Evolutionary conservation across 2,329 filamentous ascomycete genomes (phyloP).

Genomic region (Corinectria fuckeliana): DNA sequence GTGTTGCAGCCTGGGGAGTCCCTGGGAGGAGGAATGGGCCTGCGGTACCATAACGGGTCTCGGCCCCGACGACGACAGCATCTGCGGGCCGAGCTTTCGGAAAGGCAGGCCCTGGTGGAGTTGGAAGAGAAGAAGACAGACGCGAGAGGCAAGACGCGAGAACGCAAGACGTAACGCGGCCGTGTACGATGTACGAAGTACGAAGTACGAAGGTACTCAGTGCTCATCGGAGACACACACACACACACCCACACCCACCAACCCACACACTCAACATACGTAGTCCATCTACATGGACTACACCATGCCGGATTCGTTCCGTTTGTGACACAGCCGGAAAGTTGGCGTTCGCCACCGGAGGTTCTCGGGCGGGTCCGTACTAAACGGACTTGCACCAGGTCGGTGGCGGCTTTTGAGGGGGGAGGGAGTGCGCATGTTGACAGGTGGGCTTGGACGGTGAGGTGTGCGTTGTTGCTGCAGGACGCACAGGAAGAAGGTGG

Average conservation of each 20-base stretch:
- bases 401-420: conserved; percentile 23
- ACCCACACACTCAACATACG: too few relatives aligned
- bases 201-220: too few relatives aligned
- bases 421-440: conserved; percentile 22
- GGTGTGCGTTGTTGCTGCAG: conserved; percentile 6
- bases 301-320: conserved; percentile 4
- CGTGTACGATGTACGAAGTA: too few relatives aligned
- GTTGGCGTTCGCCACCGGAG: conserved; percentile 35
- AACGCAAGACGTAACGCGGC: too few relatives aligned
- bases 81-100: conserved; percentile 22
- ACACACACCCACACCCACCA: too few relatives aligned
- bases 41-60: neutral
- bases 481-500: too few relatives aligned
- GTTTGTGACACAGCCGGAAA: conserved; percentile 18
- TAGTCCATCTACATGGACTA: too few relatives aligned
- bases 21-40: neutral
- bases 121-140: conserved; percentile 1
- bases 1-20: conserved; percentile 4
- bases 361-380: conserved; percentile 17
- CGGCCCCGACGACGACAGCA: conserved; percentile 9
- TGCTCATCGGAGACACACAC: neutral
- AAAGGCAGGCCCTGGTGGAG: conserved; percentile 1
- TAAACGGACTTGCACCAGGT: neutral
- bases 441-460: conserved; percentile 25
- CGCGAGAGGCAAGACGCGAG: too few relatives aligned